A percentile compares a stretch with the other conserved stretches of the same genome.
Evolutionary conservation across 352 stramenopile species (phyloP).

Genomic region (Globisporangium echinulatum): DNA sequence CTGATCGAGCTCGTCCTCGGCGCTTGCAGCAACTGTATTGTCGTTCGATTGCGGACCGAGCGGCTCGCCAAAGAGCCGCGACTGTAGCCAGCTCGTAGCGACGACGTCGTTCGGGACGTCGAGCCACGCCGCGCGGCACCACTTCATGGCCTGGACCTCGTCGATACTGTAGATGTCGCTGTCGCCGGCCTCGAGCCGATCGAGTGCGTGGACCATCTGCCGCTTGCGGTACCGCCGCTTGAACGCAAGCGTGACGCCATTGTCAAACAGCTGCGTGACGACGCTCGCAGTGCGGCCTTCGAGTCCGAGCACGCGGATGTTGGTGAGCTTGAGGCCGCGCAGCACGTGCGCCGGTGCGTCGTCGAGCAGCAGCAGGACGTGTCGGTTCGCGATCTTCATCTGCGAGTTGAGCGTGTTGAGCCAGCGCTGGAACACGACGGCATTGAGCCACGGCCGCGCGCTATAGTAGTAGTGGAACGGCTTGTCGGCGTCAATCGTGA

Average conservation of each 20-base stretch:
- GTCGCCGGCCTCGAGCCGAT: conserved; percentile 11
- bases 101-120: conserved; percentile 9
- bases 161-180: conserved; percentile 6
- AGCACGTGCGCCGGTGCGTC: conserved; percentile 24
- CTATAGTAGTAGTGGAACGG: conserved; percentile 24
- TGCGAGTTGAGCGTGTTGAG: conserved; percentile 20
- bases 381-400: conserved; percentile 24
- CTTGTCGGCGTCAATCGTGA: conserved; percentile 1
- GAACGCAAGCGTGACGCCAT: conserved; percentile 16
- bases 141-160: conserved; percentile 13
- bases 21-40: not conserved
- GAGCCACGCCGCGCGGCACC: conserved; percentile 12
- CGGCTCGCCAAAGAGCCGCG: conserved; percentile 8
- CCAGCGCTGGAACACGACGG: conserved; percentile 25
- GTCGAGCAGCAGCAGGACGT: conserved; percentile 22
- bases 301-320: conserved; percentile 14
- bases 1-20: conserved; percentile 7
- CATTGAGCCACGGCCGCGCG: conserved; percentile 22
- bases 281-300: not conserved
- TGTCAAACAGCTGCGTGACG: conserved; percentile 6
- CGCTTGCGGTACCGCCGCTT: conserved; percentile 23
- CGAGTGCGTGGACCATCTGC: conserved; percentile 15
- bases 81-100: conserved; percentile 9
- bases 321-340: conserved; percentile 19
- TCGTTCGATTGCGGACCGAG: not conserved